Conservation (phyloP, 352 stramenopile species). For the Phytophthora agathidicida region DNA sequence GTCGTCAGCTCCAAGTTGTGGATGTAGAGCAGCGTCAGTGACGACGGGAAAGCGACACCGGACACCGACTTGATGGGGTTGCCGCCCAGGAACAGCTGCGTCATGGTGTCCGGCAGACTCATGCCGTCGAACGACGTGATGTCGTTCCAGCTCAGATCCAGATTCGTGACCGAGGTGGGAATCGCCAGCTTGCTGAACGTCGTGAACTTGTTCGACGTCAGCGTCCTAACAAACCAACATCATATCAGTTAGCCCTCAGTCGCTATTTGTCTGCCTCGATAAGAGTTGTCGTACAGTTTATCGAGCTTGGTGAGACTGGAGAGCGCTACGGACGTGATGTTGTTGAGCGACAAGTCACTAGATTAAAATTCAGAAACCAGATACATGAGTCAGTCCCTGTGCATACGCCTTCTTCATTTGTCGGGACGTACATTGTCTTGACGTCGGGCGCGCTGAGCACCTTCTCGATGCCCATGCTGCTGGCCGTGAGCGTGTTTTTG, state of each 20-base stretch:
- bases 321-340: conserved; percentile 46
- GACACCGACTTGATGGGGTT: conserved; percentile 73
- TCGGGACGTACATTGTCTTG: conserved; percentile 44
- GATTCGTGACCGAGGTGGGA: conserved; percentile 39
- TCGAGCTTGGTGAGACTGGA: conserved; percentile 32
- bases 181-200: conserved; percentile 50
- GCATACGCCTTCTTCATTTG: background rate
- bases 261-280: no score
- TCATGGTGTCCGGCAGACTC: conserved; percentile 51
- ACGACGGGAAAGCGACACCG: conserved; percentile 46
- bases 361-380: conserved; percentile 6
- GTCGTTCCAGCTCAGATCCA: conserved; percentile 76
- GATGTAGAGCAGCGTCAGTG: conserved; percentile 69
- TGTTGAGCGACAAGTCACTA: conserved; percentile 59
- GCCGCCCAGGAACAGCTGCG: conserved; percentile 63
- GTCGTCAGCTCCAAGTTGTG: conserved; percentile 63
- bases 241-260: background rate
- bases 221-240: conserved; percentile 31
- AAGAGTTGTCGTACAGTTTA: conserved; percentile 50
- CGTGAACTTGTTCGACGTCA: conserved; percentile 56
- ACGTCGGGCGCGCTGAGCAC: conserved; percentile 56
- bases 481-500: conserved; percentile 43
- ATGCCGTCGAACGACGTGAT: conserved; percentile 69
- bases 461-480: conserved; percentile 48
- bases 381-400: conserved; percentile 4